Conservation (phyloP, 2,329 filamentous ascomycete species). For the Trichoderma sp. region DNA sequence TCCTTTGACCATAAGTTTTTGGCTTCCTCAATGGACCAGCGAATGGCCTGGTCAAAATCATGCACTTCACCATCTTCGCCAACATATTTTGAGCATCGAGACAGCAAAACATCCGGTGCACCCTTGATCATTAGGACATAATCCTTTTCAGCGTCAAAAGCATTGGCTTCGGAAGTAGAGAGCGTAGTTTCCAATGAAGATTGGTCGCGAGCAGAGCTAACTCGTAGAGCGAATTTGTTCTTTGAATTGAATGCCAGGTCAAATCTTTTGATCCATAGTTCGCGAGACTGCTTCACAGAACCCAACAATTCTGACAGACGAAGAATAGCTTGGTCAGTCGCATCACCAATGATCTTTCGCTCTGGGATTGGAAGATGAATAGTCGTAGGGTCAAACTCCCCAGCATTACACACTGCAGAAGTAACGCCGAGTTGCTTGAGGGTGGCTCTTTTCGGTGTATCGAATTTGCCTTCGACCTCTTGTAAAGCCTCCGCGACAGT, state of each 20-base stretch:
- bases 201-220: not conserved
- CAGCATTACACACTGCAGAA: slow-evolving; percentile 72
- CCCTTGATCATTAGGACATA: slow-evolving; percentile 76
- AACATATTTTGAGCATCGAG: slow-evolving; percentile 62
- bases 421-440: slow-evolving; percentile 61
- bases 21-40: slow-evolving; percentile 67
- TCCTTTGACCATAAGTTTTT: slow-evolving; percentile 58
- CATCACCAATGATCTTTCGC: slow-evolving; percentile 57
- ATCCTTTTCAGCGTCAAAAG: slow-evolving; percentile 47
- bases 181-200: not conserved
- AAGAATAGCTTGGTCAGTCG: not conserved
- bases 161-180: not conserved
- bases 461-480: slow-evolving; percentile 43
- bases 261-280: slow-evolving; percentile 67
- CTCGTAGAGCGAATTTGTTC: slow-evolving; percentile 77
- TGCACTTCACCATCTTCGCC: slow-evolving; percentile 58
- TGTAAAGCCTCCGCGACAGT: slow-evolving; percentile 19
- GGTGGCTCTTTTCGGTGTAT: not conserved
- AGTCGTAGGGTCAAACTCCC: slow-evolving; percentile 71
- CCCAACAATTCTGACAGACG: not conserved
- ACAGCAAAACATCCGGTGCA: slow-evolving; percentile 73
- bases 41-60: slow-evolving; percentile 66
- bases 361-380: slow-evolving; percentile 63
- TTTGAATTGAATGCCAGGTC: slow-evolving; percentile 79
- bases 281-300: slow-evolving; percentile 71